Conservation (phyloP, 2,329 filamentous ascomycete species). For the Cladosporium halotolerans region DNA sequence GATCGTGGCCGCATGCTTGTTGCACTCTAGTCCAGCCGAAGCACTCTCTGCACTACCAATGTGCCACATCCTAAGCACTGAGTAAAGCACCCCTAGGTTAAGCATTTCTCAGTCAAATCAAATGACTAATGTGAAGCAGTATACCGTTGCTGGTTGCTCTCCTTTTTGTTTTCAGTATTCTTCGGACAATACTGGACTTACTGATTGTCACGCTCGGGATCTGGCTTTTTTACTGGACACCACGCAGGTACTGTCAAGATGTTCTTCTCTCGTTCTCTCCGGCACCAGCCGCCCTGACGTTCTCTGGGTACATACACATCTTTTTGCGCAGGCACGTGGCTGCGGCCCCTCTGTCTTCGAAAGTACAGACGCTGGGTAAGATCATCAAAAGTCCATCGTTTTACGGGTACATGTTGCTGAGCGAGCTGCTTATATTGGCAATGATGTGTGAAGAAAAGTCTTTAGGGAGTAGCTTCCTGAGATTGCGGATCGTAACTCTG, state of each 20-base stretch:
- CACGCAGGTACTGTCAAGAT: background rate
- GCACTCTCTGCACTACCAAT: background rate
- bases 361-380: background rate
- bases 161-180: background rate
- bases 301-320: background rate
- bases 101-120: background rate
- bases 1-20: background rate
- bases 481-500: too few relatives aligned
- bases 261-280: background rate
- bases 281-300: background rate
- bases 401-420: background rate
- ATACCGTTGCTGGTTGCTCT: background rate
- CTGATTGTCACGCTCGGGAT: background rate
- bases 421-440: background rate
- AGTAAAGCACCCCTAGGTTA: background rate
- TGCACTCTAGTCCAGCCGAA: background rate
- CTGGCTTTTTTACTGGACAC: background rate
- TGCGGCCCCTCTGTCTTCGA: background rate
- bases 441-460: too few relatives aligned
- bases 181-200: background rate
- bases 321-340: background rate
- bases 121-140: background rate
- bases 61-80: background rate
- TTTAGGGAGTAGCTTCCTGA: too few relatives aligned
- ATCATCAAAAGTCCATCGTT: background rate